Percentiles rank a stretch among this genome's conserved stretches.
Conservation (phyloP, 768 basidiomycete genomes). For the Suillus spraguei region DNA sequence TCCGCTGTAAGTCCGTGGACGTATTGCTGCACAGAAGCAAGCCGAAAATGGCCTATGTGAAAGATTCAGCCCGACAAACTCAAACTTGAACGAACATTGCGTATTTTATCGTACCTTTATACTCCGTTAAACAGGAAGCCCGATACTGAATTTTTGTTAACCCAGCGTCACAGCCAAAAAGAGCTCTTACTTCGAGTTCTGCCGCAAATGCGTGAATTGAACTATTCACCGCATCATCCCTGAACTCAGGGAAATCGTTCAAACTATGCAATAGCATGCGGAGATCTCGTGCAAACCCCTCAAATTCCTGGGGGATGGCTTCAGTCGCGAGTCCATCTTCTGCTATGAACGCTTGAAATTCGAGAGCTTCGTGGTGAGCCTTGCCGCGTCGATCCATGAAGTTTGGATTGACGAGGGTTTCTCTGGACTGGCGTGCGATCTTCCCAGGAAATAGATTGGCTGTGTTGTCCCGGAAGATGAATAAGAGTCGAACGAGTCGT, state of each 20-base stretch:
- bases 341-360: slow-evolving; percentile 32
- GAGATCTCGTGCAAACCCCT: slow-evolving; percentile 41
- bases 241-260: slow-evolving; percentile 50
- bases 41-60: slow-evolving; percentile 42
- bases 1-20: slow-evolving; percentile 43
- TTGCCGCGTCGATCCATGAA: slow-evolving; percentile 21
- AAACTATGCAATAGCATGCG: slow-evolving; percentile 43
- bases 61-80: background rate
- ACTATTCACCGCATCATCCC: slow-evolving; percentile 43
- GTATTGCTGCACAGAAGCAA: slow-evolving; percentile 45
- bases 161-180: background rate
- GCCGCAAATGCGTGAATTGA: slow-evolving; percentile 41
- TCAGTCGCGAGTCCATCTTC: slow-evolving; percentile 41
- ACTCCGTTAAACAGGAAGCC: slow-evolving; percentile 44
- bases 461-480: slow-evolving; percentile 47
- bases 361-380: slow-evolving; percentile 22
- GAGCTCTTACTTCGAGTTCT: slow-evolving; percentile 39
- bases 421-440: slow-evolving; percentile 32
- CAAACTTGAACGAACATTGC: too few relatives aligned
- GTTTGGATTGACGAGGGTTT: slow-evolving; percentile 30
- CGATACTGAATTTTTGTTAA: slow-evolving; percentile 36
- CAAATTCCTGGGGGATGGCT: slow-evolving; percentile 41
- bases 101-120: slow-evolving; percentile 31
- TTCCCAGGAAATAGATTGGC: slow-evolving; percentile 47
- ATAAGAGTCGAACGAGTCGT: slow-evolving; percentile 42